phyloP scores from a whole-genome alignment of 306 rosid genomes.

The Gynostemma pentaphyllum region DNA sequence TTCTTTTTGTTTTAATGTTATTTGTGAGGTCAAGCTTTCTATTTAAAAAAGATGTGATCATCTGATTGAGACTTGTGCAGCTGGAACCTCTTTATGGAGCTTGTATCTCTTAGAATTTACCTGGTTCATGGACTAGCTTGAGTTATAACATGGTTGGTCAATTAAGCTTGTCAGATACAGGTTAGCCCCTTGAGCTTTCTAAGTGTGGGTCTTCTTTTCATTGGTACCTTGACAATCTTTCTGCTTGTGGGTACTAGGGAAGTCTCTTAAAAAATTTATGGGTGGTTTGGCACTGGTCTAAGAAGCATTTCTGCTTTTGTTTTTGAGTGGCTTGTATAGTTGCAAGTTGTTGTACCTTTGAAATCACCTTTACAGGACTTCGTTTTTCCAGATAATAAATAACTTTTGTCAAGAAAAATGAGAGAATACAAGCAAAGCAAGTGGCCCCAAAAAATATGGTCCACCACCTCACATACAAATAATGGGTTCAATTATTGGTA shows the following conservation, averaged over 20 bases:
- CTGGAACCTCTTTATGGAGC: constrained; percentile 20
- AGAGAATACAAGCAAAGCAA: too few relatives aligned
- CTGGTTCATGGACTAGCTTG: constrained; percentile 4
- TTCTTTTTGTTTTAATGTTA: constrained; percentile 10
- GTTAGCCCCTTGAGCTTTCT: constrained; percentile 7
- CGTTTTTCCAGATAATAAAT: too few relatives aligned
- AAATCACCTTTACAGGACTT: too few relatives aligned
- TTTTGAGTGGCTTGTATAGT: too few relatives aligned
- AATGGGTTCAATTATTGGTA: too few relatives aligned
- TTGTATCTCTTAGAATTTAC: constrained; percentile 12
- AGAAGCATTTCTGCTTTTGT: too few relatives aligned
- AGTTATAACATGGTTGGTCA: constrained; percentile 17
- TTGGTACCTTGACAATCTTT: background rate
- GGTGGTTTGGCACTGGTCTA: too few relatives aligned
- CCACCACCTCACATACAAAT: too few relatives aligned
- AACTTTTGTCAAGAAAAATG: too few relatives aligned
- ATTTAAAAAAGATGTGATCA: background rate
- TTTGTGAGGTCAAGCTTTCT: background rate
- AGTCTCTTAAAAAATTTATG: background rate
- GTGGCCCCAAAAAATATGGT: too few relatives aligned
- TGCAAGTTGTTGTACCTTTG: too few relatives aligned
- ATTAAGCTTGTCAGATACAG: constrained; percentile 18
- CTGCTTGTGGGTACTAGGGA: background rate
- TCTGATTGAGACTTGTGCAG: constrained; percentile 6
- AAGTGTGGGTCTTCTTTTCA: background rate